Percentiles rank a stretch among this genome's conserved stretches.
phyloP scores from a whole-genome alignment of 208 protist genomes.

The Wallacemonas rigidus region DNA sequence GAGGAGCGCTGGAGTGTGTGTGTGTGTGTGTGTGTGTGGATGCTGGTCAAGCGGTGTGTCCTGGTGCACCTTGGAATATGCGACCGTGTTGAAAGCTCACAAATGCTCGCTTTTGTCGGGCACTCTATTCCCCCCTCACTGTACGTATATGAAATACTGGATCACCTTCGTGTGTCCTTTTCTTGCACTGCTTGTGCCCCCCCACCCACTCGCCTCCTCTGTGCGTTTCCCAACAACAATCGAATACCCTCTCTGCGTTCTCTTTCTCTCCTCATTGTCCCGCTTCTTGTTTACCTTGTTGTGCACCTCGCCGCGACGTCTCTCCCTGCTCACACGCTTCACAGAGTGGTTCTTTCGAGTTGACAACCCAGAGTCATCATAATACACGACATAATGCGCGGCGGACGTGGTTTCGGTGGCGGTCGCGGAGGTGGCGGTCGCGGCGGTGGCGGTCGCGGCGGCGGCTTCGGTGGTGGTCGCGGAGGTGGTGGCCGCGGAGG shows the following conservation, averaged over 20 bases:
- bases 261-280: constrained; percentile 11
- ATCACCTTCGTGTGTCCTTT: too few relatives aligned
- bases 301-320: background rate
- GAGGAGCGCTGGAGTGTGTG: too few relatives aligned
- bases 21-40: too few relatives aligned
- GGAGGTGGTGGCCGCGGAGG: constrained; percentile 49
- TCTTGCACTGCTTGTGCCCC: background rate
- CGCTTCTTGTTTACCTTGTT: background rate
- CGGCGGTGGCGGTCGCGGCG: constrained; percentile 28
- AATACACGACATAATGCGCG: constrained; percentile 33
- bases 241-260: background rate
- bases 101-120: too few relatives aligned
- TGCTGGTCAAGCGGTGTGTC: too few relatives aligned
- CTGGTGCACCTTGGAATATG: too few relatives aligned
- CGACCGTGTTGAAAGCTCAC: too few relatives aligned
- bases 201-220: background rate
- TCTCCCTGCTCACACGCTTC: constrained; percentile 20
- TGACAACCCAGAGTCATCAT: constrained; percentile 2
- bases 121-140: too few relatives aligned
- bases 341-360: constrained; percentile 29
- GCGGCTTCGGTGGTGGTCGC: constrained; percentile 50
- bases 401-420: constrained; percentile 27
- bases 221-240: too few relatives aligned
- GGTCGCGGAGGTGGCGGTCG: constrained; percentile 39
- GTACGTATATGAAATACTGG: too few relatives aligned